These are phyloP conservation scores for Globisporangium takayamanum DNA, from an alignment of 352 stramenopile species.

Conservation along the genomic window DNA sequence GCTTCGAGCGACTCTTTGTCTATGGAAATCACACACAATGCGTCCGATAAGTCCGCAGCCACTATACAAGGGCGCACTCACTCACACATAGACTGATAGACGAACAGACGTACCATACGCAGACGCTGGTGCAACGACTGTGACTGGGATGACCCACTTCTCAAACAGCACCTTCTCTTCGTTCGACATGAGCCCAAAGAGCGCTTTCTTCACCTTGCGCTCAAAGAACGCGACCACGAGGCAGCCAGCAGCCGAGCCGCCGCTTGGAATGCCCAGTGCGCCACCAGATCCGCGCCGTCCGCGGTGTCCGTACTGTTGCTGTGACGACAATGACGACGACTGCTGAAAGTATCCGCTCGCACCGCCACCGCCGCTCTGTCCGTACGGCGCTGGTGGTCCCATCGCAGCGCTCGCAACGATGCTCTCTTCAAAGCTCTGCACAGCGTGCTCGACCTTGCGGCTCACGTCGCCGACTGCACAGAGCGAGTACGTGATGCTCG, in stretches of 20 bases:
- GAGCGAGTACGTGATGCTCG: slow-evolving; percentile 67
- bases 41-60: not conserved
- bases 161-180: slow-evolving; percentile 84
- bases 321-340: not conserved
- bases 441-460: slow-evolving; percentile 70
- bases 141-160: slow-evolving; percentile 74
- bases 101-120: slow-evolving; percentile 23
- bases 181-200: slow-evolving; percentile 82
- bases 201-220: slow-evolving; percentile 72
- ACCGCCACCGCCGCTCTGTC: slow-evolving; percentile 12
- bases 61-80: not conserved
- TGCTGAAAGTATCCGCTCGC: slow-evolving; percentile 11
- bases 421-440: slow-evolving; percentile 56
- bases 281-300: slow-evolving; percentile 19
- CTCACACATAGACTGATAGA: too few species aligned
- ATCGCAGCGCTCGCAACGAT: slow-evolving; percentile 15
- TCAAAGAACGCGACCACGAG: slow-evolving; percentile 76
- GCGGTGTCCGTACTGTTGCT: slow-evolving; percentile 19
- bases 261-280: slow-evolving; percentile 12
- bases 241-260: slow-evolving; percentile 23
- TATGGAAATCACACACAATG: slow-evolving; percentile 5
- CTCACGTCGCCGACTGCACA: slow-evolving; percentile 73
- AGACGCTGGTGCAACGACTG: slow-evolving; percentile 37
- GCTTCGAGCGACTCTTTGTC: slow-evolving; percentile 44
- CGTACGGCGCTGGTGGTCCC: slow-evolving; percentile 8